Base-by-base conservation (phyloP, 495 filamentous ascomycete species). In the Tuber magnatum region DNA sequence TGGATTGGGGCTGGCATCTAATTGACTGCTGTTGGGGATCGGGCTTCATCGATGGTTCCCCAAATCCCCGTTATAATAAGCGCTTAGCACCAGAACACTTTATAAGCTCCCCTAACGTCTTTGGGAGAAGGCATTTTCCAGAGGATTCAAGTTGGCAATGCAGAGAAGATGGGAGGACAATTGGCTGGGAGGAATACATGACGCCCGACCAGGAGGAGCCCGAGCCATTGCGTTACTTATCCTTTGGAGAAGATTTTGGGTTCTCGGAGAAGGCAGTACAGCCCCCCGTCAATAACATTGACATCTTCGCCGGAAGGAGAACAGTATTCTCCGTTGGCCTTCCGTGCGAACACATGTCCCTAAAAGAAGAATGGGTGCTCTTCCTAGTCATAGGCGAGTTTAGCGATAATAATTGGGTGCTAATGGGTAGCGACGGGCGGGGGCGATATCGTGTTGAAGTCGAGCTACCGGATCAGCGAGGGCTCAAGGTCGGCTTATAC, bases 11-110 rank as follows among this genome's bases (percentile, higher is more conserved):
- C 3, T 99, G 94, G 94, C 97, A 97, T 83, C 86, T 98, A 6
- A 86, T 98, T 56, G 95, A 99, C 80, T 76, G 90, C 4, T 97
- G 95, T 83, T 99, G 95, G 95, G 95, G 95, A 56, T 93, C 94
- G 0, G 95, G 95, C 18, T 80, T 80, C 68, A 82, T 91, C 76
- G 70, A 84, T 82, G 83, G 88, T 65, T 68, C 83, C 79, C 48
- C 73, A 69, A 71, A 77, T 78, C 85, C 85, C 44, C 76, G 86
- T 2, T 98, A 95, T 84, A 85, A 85, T 46, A 87, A 90, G 76
- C 77, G 81, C n/a, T 95, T 97, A 82, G 87, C 85, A 2, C 88
- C 94, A 1, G 81, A 85, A 14, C 85, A 87, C 80, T 99, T 99
- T 84, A 91, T 87, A n/a, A 87, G 90, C 83, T 84, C 87, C n/a